Percentiles rank a stretch among this genome's conserved stretches.
These are phyloP conservation scores for Monilinia fructicola DNA, from an alignment of 2,329 filamentous ascomycete species.

Conservation along the genomic window DNA sequence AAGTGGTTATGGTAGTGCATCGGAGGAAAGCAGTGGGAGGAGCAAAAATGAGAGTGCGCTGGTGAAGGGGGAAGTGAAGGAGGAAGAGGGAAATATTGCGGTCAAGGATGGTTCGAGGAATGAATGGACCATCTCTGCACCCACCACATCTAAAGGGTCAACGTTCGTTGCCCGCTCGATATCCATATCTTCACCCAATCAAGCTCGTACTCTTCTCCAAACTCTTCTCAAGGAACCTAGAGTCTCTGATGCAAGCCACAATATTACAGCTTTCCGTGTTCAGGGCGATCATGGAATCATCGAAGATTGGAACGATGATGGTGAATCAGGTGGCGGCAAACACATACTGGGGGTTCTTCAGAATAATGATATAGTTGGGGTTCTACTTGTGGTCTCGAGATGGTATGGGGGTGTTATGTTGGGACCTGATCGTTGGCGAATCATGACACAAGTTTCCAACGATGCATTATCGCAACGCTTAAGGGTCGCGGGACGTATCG, in stretches of 20 bases:
- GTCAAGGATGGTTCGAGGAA: conserved; percentile 12
- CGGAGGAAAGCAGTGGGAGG: conserved; percentile 20
- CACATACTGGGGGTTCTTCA: conserved; percentile 56
- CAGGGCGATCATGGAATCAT: conserved; percentile 30
- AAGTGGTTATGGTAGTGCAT: conserved; percentile 58
- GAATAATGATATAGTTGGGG: conserved; percentile 51
- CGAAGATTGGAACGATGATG: conserved; percentile 50
- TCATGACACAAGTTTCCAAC: conserved; percentile 58
- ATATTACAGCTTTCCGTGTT: conserved; percentile 43
- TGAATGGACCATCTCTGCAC: conserved; percentile 53
- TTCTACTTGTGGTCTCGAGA: conserved; percentile 58
- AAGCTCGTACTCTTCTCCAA: conserved; percentile 48
- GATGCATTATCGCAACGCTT: conserved; percentile 55
- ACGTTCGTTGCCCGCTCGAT: conserved; percentile 58
- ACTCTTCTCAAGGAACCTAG: conserved; percentile 52
- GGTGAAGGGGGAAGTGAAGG: conserved; percentile 7
- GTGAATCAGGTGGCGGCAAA: conserved; percentile 59
- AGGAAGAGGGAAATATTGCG: conserved; percentile 3
- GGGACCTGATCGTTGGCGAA: conserved; percentile 60
- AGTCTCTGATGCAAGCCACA: conserved; percentile 57
- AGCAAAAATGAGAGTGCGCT: conserved; percentile 16
- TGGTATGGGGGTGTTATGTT: conserved; percentile 65
- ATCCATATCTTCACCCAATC: conserved; percentile 43
- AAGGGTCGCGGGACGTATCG: conserved; percentile 45
- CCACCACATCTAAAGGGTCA: conserved; percentile 53